Evolutionary conservation across 1,284 basidiomycete species (phyloP), one percentile per base, ranked within the genome.

Genomic region (Coniophora puteana): DNA sequence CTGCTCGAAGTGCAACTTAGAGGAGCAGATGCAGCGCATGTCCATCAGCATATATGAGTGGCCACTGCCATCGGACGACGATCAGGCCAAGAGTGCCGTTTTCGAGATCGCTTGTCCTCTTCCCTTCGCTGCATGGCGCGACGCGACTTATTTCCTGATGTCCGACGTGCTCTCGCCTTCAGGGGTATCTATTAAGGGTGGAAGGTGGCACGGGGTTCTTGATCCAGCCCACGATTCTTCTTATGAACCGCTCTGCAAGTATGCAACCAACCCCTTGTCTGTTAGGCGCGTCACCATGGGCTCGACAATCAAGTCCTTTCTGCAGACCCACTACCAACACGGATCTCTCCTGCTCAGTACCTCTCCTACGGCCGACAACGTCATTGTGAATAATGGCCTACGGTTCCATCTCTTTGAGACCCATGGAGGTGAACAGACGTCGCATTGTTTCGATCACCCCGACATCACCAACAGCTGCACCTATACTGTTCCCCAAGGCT

Each of bases 41-140:
- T 8, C 28, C 0, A 74, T 78, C 27, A 3, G 30, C 0, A 48
- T 71, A 4, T 55, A 72, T 32, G 76, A 79, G 37, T 76, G 73
- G 76, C 75, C 74, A 0, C 50, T 79, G 23, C 72, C 76, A 0
- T 24, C 42, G 0, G 33, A 54, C 8, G 3, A 21, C 3, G 27
- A 55, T 1, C 21, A 40, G 1, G 62, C 61, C 0, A 51, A 63
- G 36, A 47, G 44, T 1, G 59, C 63, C 0, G 55, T 78, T 0
- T 78, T 80, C 35, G 76, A 79, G 40, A 44, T 76, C 2, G 38
- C 48, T 4, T 62, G 62, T 31, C 77, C 77, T 0, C 20, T 45
- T 0, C 44, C 50, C 0, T 72, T 75, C 43, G 45, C 54, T 4
- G 53, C 62, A 25, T 78, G 76, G 77, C 59, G 77, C 12, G 51